phyloP scores from a whole-genome alignment of 1,284 basidiomycete genomes.

The Heliocybe sulcata region DNA sequence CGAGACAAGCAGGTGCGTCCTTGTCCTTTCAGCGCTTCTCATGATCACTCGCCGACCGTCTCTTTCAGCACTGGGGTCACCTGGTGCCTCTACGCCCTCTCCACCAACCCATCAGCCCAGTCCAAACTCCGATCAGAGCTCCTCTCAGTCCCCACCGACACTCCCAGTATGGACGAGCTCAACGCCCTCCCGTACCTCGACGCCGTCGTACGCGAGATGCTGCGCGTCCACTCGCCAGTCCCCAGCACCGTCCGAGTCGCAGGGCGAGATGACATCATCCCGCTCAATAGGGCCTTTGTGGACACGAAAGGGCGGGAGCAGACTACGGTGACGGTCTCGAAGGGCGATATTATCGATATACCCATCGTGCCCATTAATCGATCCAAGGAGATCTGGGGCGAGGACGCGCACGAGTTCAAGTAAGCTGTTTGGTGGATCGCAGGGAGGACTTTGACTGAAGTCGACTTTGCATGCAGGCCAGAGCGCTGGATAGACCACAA shows the following conservation, averaged over 20 bases:
- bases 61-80: conserved; percentile 25
- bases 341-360: conserved; percentile 35
- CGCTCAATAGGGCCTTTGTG: conserved; percentile 27
- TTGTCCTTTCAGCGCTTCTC: neutral
- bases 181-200: conserved; percentile 56
- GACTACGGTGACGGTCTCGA: neutral
- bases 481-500: neutral
- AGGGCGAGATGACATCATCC: conserved; percentile 49
- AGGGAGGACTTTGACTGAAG: neutral
- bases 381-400: conserved; percentile 43
- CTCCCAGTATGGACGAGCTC: conserved; percentile 49
- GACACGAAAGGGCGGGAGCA: conserved; percentile 13
- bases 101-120: conserved; percentile 49
- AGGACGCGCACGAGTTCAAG: conserved; percentile 46
- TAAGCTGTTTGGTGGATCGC: conserved; percentile 20
- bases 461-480: neutral
- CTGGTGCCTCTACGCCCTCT: conserved; percentile 62
- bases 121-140: conserved; percentile 66
- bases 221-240: conserved; percentile 63
- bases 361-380: conserved; percentile 42
- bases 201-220: conserved; percentile 58
- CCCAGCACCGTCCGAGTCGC: conserved; percentile 43
- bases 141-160: conserved; percentile 24
- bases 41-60: conserved; percentile 16
- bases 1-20: conserved; percentile 30